A percentile compares a stretch with the other conserved stretches of the same genome.
These are phyloP conservation scores for Coelastrella sp. DNA, from an alignment of 139 green algal species.

Conservation along the genomic window DNA sequence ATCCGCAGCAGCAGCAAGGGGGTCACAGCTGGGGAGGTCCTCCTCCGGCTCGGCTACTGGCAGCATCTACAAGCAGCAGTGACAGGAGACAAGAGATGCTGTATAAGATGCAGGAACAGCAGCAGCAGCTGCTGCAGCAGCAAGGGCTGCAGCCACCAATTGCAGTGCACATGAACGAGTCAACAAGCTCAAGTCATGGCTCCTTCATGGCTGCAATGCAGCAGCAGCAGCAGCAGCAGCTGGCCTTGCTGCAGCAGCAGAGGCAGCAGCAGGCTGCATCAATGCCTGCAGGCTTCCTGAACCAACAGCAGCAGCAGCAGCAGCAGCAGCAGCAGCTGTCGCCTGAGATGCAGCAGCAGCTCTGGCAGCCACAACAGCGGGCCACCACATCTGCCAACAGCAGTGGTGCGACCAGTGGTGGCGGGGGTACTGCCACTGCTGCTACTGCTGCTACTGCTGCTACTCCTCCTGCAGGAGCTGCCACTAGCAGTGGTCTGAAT, in stretches of 20 bases:
- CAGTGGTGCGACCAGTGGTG: not conserved
- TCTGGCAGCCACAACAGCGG: not conserved
- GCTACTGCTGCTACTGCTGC: conserved; percentile 11
- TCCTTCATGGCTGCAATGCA: not conserved
- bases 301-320: conserved; percentile 8
- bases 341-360: not conserved
- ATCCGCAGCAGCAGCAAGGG: not conserved
- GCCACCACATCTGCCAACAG: not conserved
- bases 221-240: not conserved
- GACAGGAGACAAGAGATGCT: not conserved
- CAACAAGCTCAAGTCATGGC: not conserved
- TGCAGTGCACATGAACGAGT: not conserved
- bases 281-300: not conserved
- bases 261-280: conserved; percentile 1
- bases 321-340: conserved; percentile 7
- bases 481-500: not conserved
- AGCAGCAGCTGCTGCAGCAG: not conserved
- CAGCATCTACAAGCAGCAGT: conserved; percentile 15
- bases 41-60: not conserved
- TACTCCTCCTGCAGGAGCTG: not conserved
- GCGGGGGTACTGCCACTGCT: not conserved
- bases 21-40: not conserved
- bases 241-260: not conserved
- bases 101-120: not conserved
- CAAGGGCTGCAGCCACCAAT: not conserved